Evolutionary conservation across 257 asterid species (phyloP), one percentile per base, ranked within the genome.

Genomic region (Paulownia fortunei): DNA sequence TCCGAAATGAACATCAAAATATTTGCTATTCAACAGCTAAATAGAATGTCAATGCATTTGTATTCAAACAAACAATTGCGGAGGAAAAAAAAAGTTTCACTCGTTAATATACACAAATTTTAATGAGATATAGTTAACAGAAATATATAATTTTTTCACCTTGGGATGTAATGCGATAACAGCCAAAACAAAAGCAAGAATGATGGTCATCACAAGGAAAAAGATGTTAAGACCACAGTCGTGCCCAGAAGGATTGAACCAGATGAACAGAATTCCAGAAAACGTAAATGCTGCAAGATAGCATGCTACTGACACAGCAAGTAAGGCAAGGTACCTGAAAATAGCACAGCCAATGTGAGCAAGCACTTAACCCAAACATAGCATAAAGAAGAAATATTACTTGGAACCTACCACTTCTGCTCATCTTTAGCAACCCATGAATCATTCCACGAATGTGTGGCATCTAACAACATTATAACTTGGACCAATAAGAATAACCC

Each of bases 361-460:
- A 80, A 74, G 72, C 59, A 76, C 80, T 55, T 55, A 19, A 66
- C 18, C 19, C 24, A 26, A n/a, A 36, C 18, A 23, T 72, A 44
- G 67, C 49, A 69, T 59, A 69, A 55, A 41, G 23, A 69, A 56
- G 24, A 69, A 27, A 58, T 24, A 54, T 44, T 68, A 80, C 64
- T 78, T 8, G 65, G 63, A 80, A 85, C 86, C 46, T 58, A 95
- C 99, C 99, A 96, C 78, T 93, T 93, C 77, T 82, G 94, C 80
- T 96, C 99, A 19, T 96, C 98, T 86, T 96, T 96, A 36, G 97
- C 97, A 32, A 92, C 99, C 99, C 97, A 96, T 23, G 98, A 88
- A 84, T 96, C 98, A 32, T 96, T 96, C 99, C 99, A 96, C 9
- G 99, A 74, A 78, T 93, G 97, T 13, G 97, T 93, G 75, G 97